Conservation (phyloP, 1,284 basidiomycete species). For the Acaromyces ingoldii region DNA sequence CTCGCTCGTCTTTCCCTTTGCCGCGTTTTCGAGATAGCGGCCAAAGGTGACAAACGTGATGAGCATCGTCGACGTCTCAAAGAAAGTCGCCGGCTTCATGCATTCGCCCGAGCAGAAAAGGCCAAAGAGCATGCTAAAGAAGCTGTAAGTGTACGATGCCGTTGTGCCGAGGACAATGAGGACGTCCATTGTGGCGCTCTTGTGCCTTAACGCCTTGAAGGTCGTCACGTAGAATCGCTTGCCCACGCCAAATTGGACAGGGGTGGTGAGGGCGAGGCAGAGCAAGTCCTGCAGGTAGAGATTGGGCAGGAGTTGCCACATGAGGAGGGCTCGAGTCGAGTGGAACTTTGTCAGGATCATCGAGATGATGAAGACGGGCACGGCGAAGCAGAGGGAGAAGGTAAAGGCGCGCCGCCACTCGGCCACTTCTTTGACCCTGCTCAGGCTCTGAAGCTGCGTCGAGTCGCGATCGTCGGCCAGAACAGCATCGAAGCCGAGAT, state of each 20-base stretch:
- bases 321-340: slow-evolving; percentile 42
- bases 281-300: slow-evolving; percentile 79
- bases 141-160: slow-evolving; percentile 85
- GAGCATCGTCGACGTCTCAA: slow-evolving; percentile 98
- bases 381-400: slow-evolving; percentile 70
- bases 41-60: slow-evolving; percentile 96
- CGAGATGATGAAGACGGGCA: slow-evolving; percentile 85
- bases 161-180: slow-evolving; percentile 92
- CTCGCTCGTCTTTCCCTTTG: slow-evolving; percentile 93
- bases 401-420: slow-evolving; percentile 82
- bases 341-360: slow-evolving; percentile 72
- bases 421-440: slow-evolving; percentile 82
- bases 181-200: slow-evolving; percentile 82
- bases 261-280: slow-evolving; percentile 77
- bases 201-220: slow-evolving; percentile 83
- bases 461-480: slow-evolving; percentile 72
- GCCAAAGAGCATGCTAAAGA: slow-evolving; percentile 60
- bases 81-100: slow-evolving; percentile 82
- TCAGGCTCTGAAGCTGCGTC: slow-evolving; percentile 83
- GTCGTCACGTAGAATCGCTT: slow-evolving; percentile 80
- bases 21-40: slow-evolving; percentile 89
- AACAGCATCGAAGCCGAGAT: slow-evolving; percentile 84
- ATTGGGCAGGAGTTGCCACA: slow-evolving; percentile 35
- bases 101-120: slow-evolving; percentile 48
- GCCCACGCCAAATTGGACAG: slow-evolving; percentile 89